Percentiles rank a stretch among this genome's conserved stretches.
These are phyloP conservation scores for Heritiera littoralis DNA, from an alignment of 345 rosid genomes.

Conservation along the genomic window DNA sequence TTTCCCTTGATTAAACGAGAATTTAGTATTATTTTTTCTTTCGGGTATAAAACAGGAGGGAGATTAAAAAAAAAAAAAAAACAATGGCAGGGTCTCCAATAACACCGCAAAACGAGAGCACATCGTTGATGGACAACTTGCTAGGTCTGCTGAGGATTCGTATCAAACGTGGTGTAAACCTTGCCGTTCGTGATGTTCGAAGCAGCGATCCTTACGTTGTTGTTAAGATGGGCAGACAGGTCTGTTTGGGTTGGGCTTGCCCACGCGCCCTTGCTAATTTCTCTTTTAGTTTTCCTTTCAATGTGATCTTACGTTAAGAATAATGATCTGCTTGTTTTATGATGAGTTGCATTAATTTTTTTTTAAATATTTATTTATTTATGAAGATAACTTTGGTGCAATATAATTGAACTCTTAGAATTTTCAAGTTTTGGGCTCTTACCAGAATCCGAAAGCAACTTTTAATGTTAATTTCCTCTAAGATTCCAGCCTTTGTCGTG, in stretches of 20 bases:
- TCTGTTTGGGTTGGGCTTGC: neutral
- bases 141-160: slow-evolving; percentile 77
- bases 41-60: neutral
- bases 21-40: neutral
- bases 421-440: too few relatives aligned
- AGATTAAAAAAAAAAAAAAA: neutral
- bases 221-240: slow-evolving; percentile 85
- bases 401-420: too few relatives aligned
- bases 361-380: too few relatives aligned
- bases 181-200: slow-evolving; percentile 89
- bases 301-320: too few relatives aligned
- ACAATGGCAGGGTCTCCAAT: neutral
- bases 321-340: too few relatives aligned
- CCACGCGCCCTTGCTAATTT: too few relatives aligned
- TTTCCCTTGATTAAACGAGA: too few relatives aligned
- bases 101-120: neutral
- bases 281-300: neutral
- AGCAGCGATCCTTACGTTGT: slow-evolving; percentile 94
- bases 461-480: too few relatives aligned
- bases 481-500: too few relatives aligned
- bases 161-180: slow-evolving; percentile 79
- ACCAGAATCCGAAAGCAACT: too few relatives aligned
- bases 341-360: too few relatives aligned
- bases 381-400: too few relatives aligned
- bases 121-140: slow-evolving; percentile 62